A percentile compares a stretch with the other conserved stretches of the same genome.
phyloP scores from a whole-genome alignment of 192 early-diverging fungal species.

The Chytriomyces confervae region DNA sequence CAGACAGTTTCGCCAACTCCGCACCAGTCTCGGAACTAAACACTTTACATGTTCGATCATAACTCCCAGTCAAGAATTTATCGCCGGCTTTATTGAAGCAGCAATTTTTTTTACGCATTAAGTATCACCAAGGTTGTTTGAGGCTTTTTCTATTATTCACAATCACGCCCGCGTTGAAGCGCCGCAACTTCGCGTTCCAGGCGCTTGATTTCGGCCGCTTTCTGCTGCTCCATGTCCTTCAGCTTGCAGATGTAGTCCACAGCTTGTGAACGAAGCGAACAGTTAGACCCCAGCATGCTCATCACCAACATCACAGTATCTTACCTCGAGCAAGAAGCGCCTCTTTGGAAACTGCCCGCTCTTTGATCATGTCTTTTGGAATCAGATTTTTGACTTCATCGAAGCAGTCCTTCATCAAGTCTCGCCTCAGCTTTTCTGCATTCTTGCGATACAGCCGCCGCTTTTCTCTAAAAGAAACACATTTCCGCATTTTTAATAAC shows the following conservation, averaged over 20 bases:
- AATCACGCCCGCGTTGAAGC: too few species aligned
- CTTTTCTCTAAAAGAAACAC: not conserved
- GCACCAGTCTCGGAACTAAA: slow-evolving; percentile 49
- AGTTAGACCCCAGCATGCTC: too few species aligned
- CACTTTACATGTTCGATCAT: slow-evolving; percentile 58
- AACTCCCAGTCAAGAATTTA: slow-evolving; percentile 54
- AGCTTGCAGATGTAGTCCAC: slow-evolving; percentile 1
- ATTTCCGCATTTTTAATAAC: too few species aligned
- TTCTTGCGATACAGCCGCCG: slow-evolving; percentile 19
- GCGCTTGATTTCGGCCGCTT: not conserved
- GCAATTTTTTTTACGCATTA: slow-evolving; percentile 55
- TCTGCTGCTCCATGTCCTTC: not conserved
- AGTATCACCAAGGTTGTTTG: too few species aligned
- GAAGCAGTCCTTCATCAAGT: slow-evolving; percentile 1
- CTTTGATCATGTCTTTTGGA: not conserved
- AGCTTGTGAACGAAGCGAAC: not conserved
- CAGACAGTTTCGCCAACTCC: slow-evolving; percentile 49
- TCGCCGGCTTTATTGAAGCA: slow-evolving; percentile 55
- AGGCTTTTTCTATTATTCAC: too few species aligned
- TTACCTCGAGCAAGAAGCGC: not conserved
- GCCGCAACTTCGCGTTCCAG: not conserved
- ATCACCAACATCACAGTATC: not conserved
- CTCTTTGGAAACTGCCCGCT: not conserved
- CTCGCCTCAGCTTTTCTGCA: slow-evolving; percentile 19
- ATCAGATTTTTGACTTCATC: slow-evolving; percentile 11